Percentiles rank a stretch among this genome's conserved stretches.
These are phyloP conservation scores for Fusarium coffeatum DNA, from an alignment of 2,329 filamentous ascomycete genomes.

Conservation along the genomic window DNA sequence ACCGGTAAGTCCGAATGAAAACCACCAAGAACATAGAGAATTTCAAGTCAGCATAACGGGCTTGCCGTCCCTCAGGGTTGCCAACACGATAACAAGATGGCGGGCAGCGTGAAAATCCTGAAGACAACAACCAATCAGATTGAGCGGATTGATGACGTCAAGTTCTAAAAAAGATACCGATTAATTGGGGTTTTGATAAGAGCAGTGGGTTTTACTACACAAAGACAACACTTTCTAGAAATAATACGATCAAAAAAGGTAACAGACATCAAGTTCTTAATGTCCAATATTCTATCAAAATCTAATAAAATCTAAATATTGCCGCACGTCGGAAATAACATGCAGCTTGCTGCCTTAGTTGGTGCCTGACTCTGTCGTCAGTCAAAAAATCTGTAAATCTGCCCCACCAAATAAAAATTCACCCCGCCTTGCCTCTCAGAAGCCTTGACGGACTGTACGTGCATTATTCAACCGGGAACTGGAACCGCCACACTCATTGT, in stretches of 20 bases:
- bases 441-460: constrained; percentile 28
- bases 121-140: constrained; percentile 39
- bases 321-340: constrained; percentile 8
- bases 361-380: constrained; percentile 51
- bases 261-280: accelerated
- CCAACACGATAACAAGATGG: constrained; percentile 19
- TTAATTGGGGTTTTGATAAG: constrained; percentile 3
- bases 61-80: constrained; percentile 35
- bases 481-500: constrained; percentile 47
- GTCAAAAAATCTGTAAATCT: constrained; percentile 52
- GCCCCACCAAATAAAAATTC: constrained; percentile 56
- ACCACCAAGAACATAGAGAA: neutral
- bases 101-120: constrained; percentile 36
- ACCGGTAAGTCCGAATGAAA: constrained; percentile 16
- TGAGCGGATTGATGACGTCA: constrained; percentile 44
- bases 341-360: constrained; percentile 51
- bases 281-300: neutral
- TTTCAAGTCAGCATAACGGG: constrained; percentile 14
- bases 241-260: neutral
- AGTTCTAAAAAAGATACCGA: constrained; percentile 6
- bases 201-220: constrained; percentile 3
- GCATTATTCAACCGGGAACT: constrained; percentile 38
- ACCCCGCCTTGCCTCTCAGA: constrained; percentile 55
- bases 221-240: neutral
- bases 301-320: neutral